Evolutionary conservation across 345 rosid genomes (phyloP).

Genomic region (Lepidium sativum): DNA sequence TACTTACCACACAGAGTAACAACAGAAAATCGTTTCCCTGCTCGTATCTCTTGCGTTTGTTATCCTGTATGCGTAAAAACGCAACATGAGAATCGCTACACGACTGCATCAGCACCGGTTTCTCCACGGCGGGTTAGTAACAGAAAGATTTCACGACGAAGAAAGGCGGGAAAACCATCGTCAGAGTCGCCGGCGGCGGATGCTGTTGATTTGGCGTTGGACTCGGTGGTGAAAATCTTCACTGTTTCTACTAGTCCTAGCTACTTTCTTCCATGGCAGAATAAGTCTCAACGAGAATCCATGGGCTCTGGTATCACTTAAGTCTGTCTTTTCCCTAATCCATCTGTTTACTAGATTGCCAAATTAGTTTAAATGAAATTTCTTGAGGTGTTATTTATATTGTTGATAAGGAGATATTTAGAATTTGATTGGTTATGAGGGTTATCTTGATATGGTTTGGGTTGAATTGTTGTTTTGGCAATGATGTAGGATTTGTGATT

Average conservation of each 20-base stretch:
- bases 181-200: not conserved
- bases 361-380: not conserved
- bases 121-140: not conserved
- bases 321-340: not conserved
- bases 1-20: not conserved
- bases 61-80: not conserved
- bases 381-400: not conserved
- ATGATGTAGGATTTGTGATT: conserved; percentile 34
- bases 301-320: conserved; percentile 28
- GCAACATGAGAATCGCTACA: conserved; percentile 3
- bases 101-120: not conserved
- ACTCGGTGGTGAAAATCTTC: conserved; percentile 32
- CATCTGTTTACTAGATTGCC: not conserved
- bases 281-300: conserved; percentile 61
- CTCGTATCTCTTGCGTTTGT: not conserved
- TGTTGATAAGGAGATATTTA: not conserved
- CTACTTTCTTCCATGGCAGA: conserved; percentile 35
- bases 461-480: not conserved
- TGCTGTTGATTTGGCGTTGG: conserved; percentile 25
- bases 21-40: not conserved
- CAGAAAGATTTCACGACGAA: conserved; percentile 16
- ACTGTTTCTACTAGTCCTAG: conserved; percentile 31
- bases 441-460: not conserved
- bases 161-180: not conserved
- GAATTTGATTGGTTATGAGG: not conserved